phyloP scores from a whole-genome alignment of 257 asterid species.

The Jacaranda copaia region DNA sequence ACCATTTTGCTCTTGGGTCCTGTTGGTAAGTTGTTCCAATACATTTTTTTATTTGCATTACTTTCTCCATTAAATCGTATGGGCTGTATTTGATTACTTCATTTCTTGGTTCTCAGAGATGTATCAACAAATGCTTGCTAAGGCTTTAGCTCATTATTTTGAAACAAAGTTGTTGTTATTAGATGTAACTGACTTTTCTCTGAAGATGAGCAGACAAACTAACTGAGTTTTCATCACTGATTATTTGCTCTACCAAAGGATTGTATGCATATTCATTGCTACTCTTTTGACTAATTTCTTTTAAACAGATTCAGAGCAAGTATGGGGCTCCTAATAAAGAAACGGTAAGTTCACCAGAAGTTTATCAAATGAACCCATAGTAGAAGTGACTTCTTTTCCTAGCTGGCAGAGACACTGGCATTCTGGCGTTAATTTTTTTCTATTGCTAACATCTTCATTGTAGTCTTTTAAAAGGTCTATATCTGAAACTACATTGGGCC shows the following conservation, averaged over 20 bases:
- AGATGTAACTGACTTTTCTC: constrained; percentile 78
- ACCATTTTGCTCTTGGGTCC: constrained; percentile 92
- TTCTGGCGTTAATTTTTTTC: constrained; percentile 8
- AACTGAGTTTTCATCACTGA: constrained; percentile 3
- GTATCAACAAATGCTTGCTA: constrained; percentile 86
- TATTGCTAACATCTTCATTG: constrained; percentile 33
- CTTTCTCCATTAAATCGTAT: constrained; percentile 13
- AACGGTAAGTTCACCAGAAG: constrained; percentile 54
- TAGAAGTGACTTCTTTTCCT: neutral
- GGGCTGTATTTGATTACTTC: neutral
- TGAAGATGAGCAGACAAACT: constrained; percentile 55
- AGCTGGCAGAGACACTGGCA: constrained; percentile 4
- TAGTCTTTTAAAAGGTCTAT: constrained; percentile 79
- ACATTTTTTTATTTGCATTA: neutral
- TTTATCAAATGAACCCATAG: neutral
- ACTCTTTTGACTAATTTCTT: constrained; percentile 19
- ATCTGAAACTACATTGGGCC: constrained; percentile 75
- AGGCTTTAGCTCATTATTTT: constrained; percentile 86
- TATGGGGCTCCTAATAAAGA: constrained; percentile 60
- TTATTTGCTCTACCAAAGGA: constrained; percentile 1
- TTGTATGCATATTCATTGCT: constrained; percentile 21
- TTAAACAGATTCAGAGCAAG: constrained; percentile 79
- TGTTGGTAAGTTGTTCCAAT: constrained; percentile 58
- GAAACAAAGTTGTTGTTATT: constrained; percentile 76
- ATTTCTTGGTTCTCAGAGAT: constrained; percentile 50